Conservation (phyloP, 345 rosid genomes). For the Brassica carinata region DNA sequence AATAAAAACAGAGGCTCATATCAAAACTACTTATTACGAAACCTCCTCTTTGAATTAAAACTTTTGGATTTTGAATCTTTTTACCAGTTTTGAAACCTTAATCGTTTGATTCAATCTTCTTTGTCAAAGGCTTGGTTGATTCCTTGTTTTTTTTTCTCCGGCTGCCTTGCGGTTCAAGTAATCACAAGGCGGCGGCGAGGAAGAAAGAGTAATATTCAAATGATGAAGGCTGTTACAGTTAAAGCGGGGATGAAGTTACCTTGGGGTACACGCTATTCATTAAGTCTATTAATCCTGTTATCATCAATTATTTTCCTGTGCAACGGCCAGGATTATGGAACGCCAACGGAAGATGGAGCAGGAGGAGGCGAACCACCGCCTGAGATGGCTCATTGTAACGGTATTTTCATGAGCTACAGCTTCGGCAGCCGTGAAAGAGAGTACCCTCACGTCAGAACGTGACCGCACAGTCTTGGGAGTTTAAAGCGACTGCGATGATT, state of each 20-base stretch:
- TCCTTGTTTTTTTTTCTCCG: slow-evolving; percentile 9
- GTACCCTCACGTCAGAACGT: too few relatives aligned
- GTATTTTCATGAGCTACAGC: too few relatives aligned
- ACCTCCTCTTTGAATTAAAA: slow-evolving; percentile 4
- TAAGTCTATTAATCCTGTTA: slow-evolving; percentile 27
- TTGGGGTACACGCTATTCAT: slow-evolving; percentile 27
- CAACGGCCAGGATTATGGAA: slow-evolving; percentile 56
- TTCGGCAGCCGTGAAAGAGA: too few relatives aligned
- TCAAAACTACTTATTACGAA: slow-evolving; percentile 5
- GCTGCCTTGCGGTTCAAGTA: slow-evolving; percentile 43
- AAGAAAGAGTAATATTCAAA: neutral
- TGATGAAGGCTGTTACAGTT: neutral
- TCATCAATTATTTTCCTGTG: slow-evolving; percentile 20
- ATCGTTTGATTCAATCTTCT: slow-evolving; percentile 20
- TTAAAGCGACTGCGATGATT: too few relatives aligned
- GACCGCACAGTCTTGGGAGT: too few relatives aligned
- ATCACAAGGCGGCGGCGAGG: slow-evolving; percentile 44
- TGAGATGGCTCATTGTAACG: too few relatives aligned
- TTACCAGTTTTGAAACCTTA: slow-evolving; percentile 21
- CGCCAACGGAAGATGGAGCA: slow-evolving; percentile 23
- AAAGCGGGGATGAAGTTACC: slow-evolving; percentile 16
- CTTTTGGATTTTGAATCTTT: slow-evolving; percentile 10
- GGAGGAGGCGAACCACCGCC: slow-evolving; percentile 5
- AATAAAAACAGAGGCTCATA: slow-evolving; percentile 37
- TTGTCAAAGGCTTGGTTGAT: slow-evolving; percentile 30